Conservation (phyloP, 1,284 basidiomycete genomes). For the Microbotryomycetes sp. region DNA sequence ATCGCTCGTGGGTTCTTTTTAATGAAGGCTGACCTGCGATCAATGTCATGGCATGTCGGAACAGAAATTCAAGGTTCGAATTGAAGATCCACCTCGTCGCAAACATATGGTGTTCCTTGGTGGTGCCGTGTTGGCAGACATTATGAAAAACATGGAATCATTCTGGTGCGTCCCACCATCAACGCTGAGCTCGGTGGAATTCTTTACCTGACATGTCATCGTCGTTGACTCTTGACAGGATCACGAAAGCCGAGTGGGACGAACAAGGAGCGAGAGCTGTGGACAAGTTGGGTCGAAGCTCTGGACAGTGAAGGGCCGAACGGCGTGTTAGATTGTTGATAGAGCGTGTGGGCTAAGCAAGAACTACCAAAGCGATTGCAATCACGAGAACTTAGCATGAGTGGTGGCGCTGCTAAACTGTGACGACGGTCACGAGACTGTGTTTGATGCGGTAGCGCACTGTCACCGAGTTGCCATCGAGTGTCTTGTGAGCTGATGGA, state of each 20-base stretch:
- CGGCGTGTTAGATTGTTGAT: too few species aligned
- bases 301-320: conserved; percentile 3
- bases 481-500: too few species aligned
- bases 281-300: conserved; percentile 53
- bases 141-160: conserved; percentile 90
- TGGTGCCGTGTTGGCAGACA: conserved; percentile 69
- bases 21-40: neutral
- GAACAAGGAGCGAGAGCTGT: conserved; percentile 75
- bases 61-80: conserved; percentile 98
- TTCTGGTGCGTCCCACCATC: conserved; percentile 66
- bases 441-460: too few species aligned
- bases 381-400: too few species aligned
- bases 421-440: too few species aligned
- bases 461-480: too few species aligned
- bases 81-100: conserved; percentile 94
- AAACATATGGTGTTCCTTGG: conserved; percentile 99
- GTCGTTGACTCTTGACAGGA: conserved; percentile 44
- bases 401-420: too few species aligned
- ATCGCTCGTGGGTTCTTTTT: neutral
- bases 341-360: too few species aligned
- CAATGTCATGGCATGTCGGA: too few species aligned
- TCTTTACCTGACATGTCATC: neutral
- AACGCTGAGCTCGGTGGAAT: neutral
- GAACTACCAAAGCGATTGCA: too few species aligned
- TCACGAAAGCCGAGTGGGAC: conserved; percentile 80